phyloP scores from a whole-genome alignment of 2,329 filamentous ascomycete species.

The Rhinocladiella similis region DNA sequence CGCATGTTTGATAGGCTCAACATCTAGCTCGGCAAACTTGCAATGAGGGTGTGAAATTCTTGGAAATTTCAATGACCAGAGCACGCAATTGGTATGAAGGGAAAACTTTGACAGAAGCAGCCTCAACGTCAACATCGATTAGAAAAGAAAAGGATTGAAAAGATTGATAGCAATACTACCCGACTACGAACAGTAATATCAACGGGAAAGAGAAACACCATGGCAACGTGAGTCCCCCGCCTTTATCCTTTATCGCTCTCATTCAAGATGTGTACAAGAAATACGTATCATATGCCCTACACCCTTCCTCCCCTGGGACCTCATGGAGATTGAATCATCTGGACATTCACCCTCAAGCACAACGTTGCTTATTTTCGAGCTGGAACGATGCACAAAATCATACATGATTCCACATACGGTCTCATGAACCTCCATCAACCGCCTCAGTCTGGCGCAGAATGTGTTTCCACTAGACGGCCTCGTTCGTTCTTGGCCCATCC shows the following conservation, averaged over 20 bases:
- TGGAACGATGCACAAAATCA: too few relatives aligned
- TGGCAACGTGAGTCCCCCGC: slow-evolving; percentile 37
- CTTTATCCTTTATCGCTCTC: neutral
- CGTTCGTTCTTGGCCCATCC: too few relatives aligned
- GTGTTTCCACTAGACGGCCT: too few relatives aligned
- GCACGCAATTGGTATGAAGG: neutral
- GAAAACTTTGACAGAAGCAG: neutral
- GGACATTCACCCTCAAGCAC: too few relatives aligned
- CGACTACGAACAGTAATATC: neutral
- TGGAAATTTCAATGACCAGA: neutral
- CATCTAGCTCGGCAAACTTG: neutral
- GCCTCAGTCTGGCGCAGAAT: too few relatives aligned
- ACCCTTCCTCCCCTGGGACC: too few relatives aligned
- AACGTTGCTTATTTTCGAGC: too few relatives aligned
- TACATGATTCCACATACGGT: too few relatives aligned
- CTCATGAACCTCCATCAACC: too few relatives aligned
- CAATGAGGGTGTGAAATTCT: neutral
- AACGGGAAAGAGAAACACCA: slow-evolving; percentile 18
- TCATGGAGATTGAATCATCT: too few relatives aligned
- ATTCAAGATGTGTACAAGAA: neutral
- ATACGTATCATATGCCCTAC: too few relatives aligned
- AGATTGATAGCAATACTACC: neutral
- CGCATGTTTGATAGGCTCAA: neutral
- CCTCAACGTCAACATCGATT: neutral
- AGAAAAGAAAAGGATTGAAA: neutral